A percentile compares a stretch with the other conserved stretches of the same genome.
Conservation (phyloP, 2,329 filamentous ascomycete species). For the Sporothrix sp. region DNA sequence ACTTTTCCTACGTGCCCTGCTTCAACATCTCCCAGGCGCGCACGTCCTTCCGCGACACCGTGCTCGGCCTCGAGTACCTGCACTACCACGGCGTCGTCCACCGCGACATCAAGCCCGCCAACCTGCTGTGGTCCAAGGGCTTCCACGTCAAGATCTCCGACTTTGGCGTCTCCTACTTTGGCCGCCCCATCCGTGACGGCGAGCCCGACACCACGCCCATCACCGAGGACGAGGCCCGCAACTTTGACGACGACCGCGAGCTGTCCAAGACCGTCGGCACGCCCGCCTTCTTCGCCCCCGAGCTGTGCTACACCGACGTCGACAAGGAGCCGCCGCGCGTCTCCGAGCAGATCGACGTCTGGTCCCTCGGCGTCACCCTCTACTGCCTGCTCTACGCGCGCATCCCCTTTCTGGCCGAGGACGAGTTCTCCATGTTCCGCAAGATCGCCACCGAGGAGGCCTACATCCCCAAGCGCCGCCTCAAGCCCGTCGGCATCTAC, state of each 20-base stretch:
- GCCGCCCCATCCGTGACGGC: slow-evolving; percentile 73
- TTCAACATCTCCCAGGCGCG: slow-evolving; percentile 79
- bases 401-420: slow-evolving; percentile 84
- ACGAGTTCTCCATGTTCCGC: slow-evolving; percentile 84
- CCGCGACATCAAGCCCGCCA: slow-evolving; percentile 80
- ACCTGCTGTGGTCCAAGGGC: slow-evolving; percentile 76
- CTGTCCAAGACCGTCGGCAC: slow-evolving; percentile 98
- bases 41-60: slow-evolving; percentile 80
- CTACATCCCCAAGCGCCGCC: slow-evolving; percentile 70
- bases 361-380: slow-evolving; percentile 91
- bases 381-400: slow-evolving; percentile 93
- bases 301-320: slow-evolving; percentile 82
- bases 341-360: slow-evolving; percentile 90
- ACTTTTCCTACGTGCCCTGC: slow-evolving; percentile 87
- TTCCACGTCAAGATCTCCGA: slow-evolving; percentile 95
- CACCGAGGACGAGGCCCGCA: slow-evolving; percentile 72
- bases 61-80: slow-evolving; percentile 86
- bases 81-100: slow-evolving; percentile 81
- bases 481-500: slow-evolving; percentile 62
- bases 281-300: slow-evolving; percentile 93
- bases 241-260: slow-evolving; percentile 87
- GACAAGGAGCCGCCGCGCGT: slow-evolving; percentile 63
- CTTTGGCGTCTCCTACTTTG: slow-evolving; percentile 96
- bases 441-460: slow-evolving; percentile 89
- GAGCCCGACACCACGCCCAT: slow-evolving; percentile 60